phyloP scores from a whole-genome alignment of 768 basidiomycete species.

The Boletus subparvulus region DNA sequence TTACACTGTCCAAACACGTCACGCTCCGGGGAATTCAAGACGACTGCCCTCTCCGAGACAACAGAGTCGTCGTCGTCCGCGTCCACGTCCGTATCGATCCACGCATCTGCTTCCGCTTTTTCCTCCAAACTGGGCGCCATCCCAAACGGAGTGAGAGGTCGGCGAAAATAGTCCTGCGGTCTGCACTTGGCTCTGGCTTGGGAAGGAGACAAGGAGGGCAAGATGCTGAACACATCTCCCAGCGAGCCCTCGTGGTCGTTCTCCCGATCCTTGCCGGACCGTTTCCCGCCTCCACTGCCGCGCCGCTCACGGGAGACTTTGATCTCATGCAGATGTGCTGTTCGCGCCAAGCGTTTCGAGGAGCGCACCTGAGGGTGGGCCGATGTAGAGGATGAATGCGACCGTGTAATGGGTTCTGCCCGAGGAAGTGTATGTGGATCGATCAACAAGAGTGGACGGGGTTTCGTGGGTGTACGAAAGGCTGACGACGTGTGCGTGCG shows the following conservation, averaged over 20 bases:
- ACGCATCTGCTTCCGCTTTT: conserved; percentile 27
- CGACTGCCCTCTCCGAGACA: conserved; percentile 13
- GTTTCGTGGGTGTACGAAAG: conserved; percentile 26
- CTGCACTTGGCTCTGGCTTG: background rate
- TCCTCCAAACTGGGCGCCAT: conserved; percentile 9
- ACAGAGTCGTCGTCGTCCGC: conserved; percentile 25
- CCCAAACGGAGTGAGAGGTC: conserved; percentile 12
- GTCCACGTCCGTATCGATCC: conserved; percentile 44
- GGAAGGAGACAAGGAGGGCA: background rate
- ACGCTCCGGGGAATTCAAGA: conserved; percentile 3
- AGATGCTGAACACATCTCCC: conserved; percentile 20
- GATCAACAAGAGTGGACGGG: conserved; percentile 3
- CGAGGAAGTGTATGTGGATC: conserved; percentile 30
- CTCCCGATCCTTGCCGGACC: conserved; percentile 11
- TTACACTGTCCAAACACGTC: conserved; percentile 13
- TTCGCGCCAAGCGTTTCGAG: conserved; percentile 60
- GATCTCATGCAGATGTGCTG: conserved; percentile 69
- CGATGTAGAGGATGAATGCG: conserved; percentile 23
- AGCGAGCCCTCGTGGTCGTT: background rate
- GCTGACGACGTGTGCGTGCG: background rate
- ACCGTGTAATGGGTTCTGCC: conserved; percentile 17
- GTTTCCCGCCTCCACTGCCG: conserved; percentile 10
- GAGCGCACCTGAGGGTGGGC: conserved; percentile 27
- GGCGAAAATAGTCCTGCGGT: background rate
- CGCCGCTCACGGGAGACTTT: conserved; percentile 23